These are phyloP conservation scores for Suhomyces bokatorum DNA, from an alignment of 1,139 yeast genomes.

Conservation along the genomic window DNA sequence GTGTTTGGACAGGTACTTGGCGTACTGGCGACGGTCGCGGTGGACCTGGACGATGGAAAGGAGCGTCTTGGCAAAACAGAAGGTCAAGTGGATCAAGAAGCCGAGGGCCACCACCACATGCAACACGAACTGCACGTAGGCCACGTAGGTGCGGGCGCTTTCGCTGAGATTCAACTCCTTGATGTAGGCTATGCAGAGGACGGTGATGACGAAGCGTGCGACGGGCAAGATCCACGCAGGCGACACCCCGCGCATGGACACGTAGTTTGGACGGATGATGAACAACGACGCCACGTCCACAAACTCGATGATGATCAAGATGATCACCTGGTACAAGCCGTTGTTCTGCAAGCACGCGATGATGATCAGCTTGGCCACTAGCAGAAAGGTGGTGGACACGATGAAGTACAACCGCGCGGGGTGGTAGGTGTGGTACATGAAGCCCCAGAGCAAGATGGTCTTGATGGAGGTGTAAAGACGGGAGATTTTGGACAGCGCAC, in stretches of 20 bases:
- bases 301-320: conserved; percentile 40
- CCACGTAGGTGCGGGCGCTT: conserved; percentile 37
- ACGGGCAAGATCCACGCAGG: conserved; percentile 38
- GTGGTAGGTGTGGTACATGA: conserved; percentile 43
- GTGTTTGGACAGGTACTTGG: conserved; percentile 8
- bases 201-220: conserved; percentile 38
- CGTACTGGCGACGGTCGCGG: conserved; percentile 10
- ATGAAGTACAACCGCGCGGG: conserved; percentile 45
- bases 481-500: conserved; percentile 26
- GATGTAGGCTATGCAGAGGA: conserved; percentile 46
- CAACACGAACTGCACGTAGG: conserved; percentile 41
- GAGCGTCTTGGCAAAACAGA: conserved; percentile 32
- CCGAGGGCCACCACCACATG: conserved; percentile 40
- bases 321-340: conserved; percentile 47
- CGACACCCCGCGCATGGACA: conserved; percentile 39
- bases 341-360: conserved; percentile 45
- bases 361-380: conserved; percentile 37
- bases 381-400: conserved; percentile 32
- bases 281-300: conserved; percentile 33
- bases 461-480: conserved; percentile 50
- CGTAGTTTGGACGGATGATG: conserved; percentile 41
- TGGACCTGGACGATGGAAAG: conserved; percentile 22
- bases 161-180: conserved; percentile 34
- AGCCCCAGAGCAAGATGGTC: conserved; percentile 49
- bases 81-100: conserved; percentile 36